A percentile compares a stretch with the other conserved stretches of the same genome.
Conservation (phyloP, 2,329 filamentous ascomycete species). For the Ophiostoma sp. region DNA sequence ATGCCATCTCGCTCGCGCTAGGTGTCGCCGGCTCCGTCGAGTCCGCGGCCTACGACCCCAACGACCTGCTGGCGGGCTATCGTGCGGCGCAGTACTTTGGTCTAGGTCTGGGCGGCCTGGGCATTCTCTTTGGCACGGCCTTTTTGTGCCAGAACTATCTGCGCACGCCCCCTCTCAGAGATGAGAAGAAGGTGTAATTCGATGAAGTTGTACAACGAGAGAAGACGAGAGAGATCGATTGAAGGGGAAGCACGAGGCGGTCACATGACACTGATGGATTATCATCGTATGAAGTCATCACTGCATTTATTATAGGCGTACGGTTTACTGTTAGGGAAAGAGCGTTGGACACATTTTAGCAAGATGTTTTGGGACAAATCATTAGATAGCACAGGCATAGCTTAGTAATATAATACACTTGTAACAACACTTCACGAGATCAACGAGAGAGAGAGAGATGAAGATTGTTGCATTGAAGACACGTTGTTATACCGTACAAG, state of each 20-base stretch:
- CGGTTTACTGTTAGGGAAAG: not conserved
- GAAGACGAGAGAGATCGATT: not conserved
- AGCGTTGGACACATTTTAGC: not conserved
- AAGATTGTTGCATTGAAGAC: not conserved
- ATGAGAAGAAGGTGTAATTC: not conserved
- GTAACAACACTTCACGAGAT: not conserved
- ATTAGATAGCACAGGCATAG: constrained; percentile 5
- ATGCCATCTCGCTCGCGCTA: constrained; percentile 59
- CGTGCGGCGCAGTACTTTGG: constrained; percentile 40
- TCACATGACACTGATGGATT: constrained; percentile 5
- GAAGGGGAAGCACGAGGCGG: not conserved
- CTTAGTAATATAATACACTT: not conserved
- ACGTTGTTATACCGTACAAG: constrained; percentile 9
- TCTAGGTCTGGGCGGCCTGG: constrained; percentile 37
- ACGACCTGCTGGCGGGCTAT: constrained; percentile 34
- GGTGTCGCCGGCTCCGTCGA: constrained; percentile 63
- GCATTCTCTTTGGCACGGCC: constrained; percentile 33
- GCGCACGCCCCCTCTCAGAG: not conserved
- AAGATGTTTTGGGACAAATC: not conserved
- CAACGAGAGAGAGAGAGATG: not conserved
- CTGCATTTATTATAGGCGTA: constrained; percentile 12
- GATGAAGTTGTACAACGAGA: not conserved
- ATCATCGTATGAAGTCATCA: not conserved
- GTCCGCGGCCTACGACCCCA: constrained; percentile 32
- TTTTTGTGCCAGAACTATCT: constrained; percentile 30